phyloP scores from a whole-genome alignment of 768 basidiomycete species.

The Amanita polypyramis region DNA sequence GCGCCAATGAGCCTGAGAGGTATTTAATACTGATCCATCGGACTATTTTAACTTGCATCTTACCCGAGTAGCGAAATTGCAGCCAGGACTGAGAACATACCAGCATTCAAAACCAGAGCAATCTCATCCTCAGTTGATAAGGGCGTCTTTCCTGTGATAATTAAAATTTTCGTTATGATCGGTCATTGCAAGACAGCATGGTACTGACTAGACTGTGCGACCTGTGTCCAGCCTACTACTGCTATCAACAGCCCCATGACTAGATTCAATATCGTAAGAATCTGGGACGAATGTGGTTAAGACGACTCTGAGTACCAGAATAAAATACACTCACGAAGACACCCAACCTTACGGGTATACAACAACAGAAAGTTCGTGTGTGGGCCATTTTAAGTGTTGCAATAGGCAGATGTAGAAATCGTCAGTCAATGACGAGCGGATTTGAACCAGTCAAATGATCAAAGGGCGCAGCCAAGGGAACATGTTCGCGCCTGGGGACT shows the following conservation, averaged over 20 bases:
- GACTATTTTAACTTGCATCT: slow-evolving; percentile 8
- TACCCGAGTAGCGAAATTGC: slow-evolving; percentile 42
- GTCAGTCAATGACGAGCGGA: slow-evolving; percentile 4
- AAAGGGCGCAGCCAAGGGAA: neutral
- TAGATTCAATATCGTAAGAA: slow-evolving; percentile 30
- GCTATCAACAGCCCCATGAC: slow-evolving; percentile 33
- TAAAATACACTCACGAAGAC: slow-evolving; percentile 36
- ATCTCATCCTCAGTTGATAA: slow-evolving; percentile 26
- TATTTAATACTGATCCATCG: neutral
- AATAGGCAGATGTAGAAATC: neutral
- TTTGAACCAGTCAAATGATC: slow-evolving; percentile 4
- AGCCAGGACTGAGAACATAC: slow-evolving; percentile 37
- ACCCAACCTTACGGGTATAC: slow-evolving; percentile 54
- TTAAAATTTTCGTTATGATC: neutral
- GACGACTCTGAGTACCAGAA: neutral
- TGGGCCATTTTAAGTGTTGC: slow-evolving; percentile 19
- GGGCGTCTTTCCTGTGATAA: slow-evolving; percentile 20
- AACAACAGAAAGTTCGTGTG: slow-evolving; percentile 52
- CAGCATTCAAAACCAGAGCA: slow-evolving; percentile 35
- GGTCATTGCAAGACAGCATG: slow-evolving; percentile 1
- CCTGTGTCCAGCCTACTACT: slow-evolving; percentile 35
- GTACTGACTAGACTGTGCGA: slow-evolving; percentile 32
- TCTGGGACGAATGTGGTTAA: slow-evolving; percentile 5
- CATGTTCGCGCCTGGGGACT: neutral
- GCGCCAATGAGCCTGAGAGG: slow-evolving; percentile 31